Evolutionary conservation across 2,329 filamentous ascomycete genomes (phyloP), one percentile per base, ranked within the genome.

Genomic region (Claviceps humidiphila): DNA sequence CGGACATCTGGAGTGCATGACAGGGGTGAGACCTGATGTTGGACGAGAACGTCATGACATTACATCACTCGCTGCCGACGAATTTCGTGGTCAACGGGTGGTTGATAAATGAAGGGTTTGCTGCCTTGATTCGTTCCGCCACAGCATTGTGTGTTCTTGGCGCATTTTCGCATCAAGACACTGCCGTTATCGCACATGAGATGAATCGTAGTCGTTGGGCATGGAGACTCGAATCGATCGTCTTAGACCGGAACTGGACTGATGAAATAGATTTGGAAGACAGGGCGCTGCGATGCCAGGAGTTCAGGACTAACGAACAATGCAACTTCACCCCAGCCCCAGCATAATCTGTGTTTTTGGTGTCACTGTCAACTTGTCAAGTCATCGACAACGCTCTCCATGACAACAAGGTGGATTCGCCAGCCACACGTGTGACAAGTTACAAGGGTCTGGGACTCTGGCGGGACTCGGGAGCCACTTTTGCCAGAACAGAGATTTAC

Each of bases 1-100:
- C 8, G 26, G 26, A 30, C 26, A 47, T 24, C 34, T 24, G 22
- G 24, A 37, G 42, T n/a, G 20, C 39, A 26, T 43, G 39, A 30
- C 51, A 50, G 51, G 51, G 51, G 26, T 47, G 20, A 26, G 24
- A 14, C 43, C n/a, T 50, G 47, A 47, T 49, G 47, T 22, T 24
- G 9, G 26, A 37, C 8, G 14, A 30, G 17, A 16, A 38, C n/a
- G 24, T 38, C 49, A 46, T 24, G 20, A 17, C 30, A 34, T 34
- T 30, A 30, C 7, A 34, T 26, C 20, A 51, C 14, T 17, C 24
- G n/a, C 39, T 37, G n/a, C n/a, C n/a, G 30, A 34, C 30, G 9
- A 34, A 34, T 4, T 34, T 4, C 5, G 42, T 44, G 20, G 16
- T 30, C 26, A 34, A 11, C 30, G 30, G 9, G 9, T 34, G 30